Evolutionary conservation across 257 asterid genomes (phyloP), one percentile per base, ranked within the genome.

Genomic region (Rhazya stricta): DNA sequence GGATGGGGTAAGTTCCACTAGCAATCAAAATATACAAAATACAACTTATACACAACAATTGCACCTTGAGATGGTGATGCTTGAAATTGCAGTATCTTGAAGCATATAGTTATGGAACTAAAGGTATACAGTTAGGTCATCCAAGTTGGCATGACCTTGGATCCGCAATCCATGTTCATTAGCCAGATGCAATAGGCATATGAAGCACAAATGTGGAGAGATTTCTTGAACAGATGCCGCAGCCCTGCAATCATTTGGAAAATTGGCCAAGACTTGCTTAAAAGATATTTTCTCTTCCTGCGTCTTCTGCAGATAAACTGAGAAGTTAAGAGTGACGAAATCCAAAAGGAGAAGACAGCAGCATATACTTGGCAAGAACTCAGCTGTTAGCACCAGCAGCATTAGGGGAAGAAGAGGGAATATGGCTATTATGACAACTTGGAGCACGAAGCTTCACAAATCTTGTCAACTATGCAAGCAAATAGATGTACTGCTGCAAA

Each of bases 141-240:
- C 97, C 89, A 92, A 62, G 71, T 71, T 75, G 70, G 89, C 80
- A 83, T 76, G 72, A 72, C 91, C 96, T 54, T 80, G 80, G 46
- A 95, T 92, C 70, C 71, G 75, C 72, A 95, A 62, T 34, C 88
- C 97, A 50, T 95, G 97, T 85, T 95, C 99, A 48, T 95, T 95
- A 1, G 99, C 99, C 74, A 95, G 85, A 85, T 95, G 99, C 82
- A 95, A 76, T n/a, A 92, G 77, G 85, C 99, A 95, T 83, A 95
- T 95, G 84, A 92, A 95, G 85, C 96, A 95, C 82, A 95, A 48
- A 81, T 95, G 99, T 2, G 98, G 91, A 19, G 99, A 95, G 58
- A 92, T 88, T 67, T 91, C 96, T 29, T 60, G 74, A 23, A 80
- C 56, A 46, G 94, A 89, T 69, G 88, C 78, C 48, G 96, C 90